Conservation (phyloP, 1,284 basidiomycete species). For the Austroboletus novae-zelandiae region DNA sequence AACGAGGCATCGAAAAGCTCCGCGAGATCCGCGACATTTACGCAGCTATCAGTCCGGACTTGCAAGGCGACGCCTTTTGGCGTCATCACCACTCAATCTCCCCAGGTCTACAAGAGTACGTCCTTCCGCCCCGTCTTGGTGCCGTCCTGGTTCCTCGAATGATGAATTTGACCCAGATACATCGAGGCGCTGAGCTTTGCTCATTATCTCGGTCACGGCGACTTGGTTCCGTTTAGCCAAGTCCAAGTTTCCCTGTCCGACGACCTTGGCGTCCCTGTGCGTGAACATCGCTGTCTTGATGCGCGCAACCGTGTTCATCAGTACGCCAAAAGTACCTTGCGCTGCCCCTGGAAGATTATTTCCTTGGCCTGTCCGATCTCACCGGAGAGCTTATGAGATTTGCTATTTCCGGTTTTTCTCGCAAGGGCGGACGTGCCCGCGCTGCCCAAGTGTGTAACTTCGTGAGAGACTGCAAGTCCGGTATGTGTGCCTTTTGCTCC, state of each 20-base stretch:
- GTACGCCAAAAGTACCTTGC: constrained; percentile 55
- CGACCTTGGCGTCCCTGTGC: constrained; percentile 56
- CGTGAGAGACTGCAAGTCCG: constrained; percentile 77
- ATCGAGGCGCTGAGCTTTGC: constrained; percentile 92
- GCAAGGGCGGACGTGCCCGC: constrained; percentile 67
- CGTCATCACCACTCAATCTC: constrained; percentile 76
- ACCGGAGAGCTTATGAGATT: constrained; percentile 98
- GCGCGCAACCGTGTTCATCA: constrained; percentile 3
- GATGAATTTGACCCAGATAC: constrained; percentile 43
- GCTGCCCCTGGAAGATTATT: constrained; percentile 77
- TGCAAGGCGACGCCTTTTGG: constrained; percentile 77
- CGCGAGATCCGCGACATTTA: constrained; percentile 70
- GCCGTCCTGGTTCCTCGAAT: constrained; percentile 8
- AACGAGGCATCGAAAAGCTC: constrained; percentile 66
- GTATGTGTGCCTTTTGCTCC: constrained; percentile 39
- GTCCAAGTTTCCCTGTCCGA: constrained; percentile 67
- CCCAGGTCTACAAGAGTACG: constrained; percentile 72
- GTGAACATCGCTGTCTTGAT: constrained; percentile 27
- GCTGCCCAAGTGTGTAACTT: constrained; percentile 74
- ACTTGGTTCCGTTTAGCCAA: constrained; percentile 68
- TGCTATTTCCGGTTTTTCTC: constrained; percentile 76
- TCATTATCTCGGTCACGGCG: constrained; percentile 76
- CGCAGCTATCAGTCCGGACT: constrained; percentile 59
- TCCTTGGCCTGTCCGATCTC: constrained; percentile 90
- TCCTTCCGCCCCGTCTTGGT: not conserved